A percentile compares a stretch with the other conserved stretches of the same genome.
These are phyloP conservation scores for Tulasnella calospora DNA, from an alignment of 768 basidiomycete genomes.

Conservation along the genomic window DNA sequence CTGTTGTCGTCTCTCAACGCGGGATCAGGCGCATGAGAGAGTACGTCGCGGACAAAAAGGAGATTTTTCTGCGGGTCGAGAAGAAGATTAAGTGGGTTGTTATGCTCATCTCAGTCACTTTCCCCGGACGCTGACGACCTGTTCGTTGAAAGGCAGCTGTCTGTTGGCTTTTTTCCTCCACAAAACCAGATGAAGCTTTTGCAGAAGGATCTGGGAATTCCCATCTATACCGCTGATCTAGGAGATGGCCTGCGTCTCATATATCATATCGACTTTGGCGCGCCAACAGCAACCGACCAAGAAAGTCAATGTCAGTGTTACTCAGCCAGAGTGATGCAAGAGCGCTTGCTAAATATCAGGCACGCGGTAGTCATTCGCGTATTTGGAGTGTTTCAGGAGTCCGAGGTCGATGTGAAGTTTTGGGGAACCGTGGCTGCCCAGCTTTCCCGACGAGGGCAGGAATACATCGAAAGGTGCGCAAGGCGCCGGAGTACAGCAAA, in stretches of 20 bases:
- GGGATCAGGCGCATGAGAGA: conserved; percentile 51
- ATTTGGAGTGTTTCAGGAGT: conserved; percentile 50
- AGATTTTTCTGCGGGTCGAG: conserved; percentile 50
- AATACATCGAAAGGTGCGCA: conserved; percentile 50
- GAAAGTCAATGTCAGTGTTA: conserved; percentile 9
- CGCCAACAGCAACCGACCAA: not conserved
- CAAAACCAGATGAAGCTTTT: conserved; percentile 63
- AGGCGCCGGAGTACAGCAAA: not conserved
- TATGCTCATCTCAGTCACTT: not conserved
- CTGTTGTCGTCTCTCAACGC: conserved; percentile 50
- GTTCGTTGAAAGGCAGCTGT: conserved; percentile 26
- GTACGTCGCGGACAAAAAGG: conserved; percentile 44
- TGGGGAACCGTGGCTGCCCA: conserved; percentile 48
- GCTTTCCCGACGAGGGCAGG: conserved; percentile 44
- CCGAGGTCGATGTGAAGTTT: conserved; percentile 43
- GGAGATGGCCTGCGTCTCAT: conserved; percentile 49
- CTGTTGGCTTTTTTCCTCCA: conserved; percentile 60
- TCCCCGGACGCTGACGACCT: not conserved
- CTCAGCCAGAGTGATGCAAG: not conserved
- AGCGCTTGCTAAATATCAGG: too few species aligned
- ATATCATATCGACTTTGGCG: conserved; percentile 23
- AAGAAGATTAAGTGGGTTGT: conserved; percentile 62
- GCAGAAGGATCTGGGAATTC: conserved; percentile 42
- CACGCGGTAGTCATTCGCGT: conserved; percentile 32
- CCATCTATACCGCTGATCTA: conserved; percentile 67